Base-by-base conservation (phyloP, 2,329 filamentous ascomycete genomes). In the Apiospora saccharicola region DNA sequence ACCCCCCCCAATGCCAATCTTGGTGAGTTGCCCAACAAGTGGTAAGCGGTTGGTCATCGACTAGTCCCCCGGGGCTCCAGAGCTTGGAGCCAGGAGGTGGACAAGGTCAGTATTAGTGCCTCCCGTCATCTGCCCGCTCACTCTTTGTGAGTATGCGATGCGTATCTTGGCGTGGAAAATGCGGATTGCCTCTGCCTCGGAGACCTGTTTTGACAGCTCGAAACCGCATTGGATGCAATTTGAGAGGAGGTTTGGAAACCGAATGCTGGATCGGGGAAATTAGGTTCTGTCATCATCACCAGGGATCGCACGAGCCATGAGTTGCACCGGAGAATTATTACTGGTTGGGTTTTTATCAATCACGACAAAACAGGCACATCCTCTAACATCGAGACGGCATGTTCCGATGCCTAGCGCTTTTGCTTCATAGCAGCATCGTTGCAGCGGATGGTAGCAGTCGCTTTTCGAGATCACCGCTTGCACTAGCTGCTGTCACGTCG, bases 281-380 rank as follows among this genome's bases (percentile, higher is more conserved):
- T 64, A 64, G 34, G 57, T n/a, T 19, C 53, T 53, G 53, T 61
- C 53, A 64, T 41, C 30, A 64, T 12, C 34, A 34, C 34, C 57
- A 64, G 57, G 57, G 57, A 64, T 64, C 37, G 57, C 57, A 64
- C 57, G 57, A 64, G 57, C 57, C 57, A 64, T 22, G 26, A 13
- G 53, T 61, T 61, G 57, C 57, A 37, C 57, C 57, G 57, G 57
- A 64, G 57, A 64, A 64, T 64, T 64, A 5, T 41, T 22, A 22
- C 57, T 34, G 34, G 2, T 7, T 37, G 37, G 37, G 26, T 4
- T 30, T 30, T 30, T 30, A 30, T 30, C 26, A 30, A 41, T n/a
- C 16, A 37, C 16, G 16, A 22, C 19, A 34, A 26, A 34, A 57
- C 51, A 34, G 34, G 26, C n/a, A n/a, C n/a, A n/a, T n/a, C n/a